Evolutionary conservation across 2,329 filamentous ascomycete genomes (phyloP).

Genomic region (Aspergillus pseudoterreus): DNA sequence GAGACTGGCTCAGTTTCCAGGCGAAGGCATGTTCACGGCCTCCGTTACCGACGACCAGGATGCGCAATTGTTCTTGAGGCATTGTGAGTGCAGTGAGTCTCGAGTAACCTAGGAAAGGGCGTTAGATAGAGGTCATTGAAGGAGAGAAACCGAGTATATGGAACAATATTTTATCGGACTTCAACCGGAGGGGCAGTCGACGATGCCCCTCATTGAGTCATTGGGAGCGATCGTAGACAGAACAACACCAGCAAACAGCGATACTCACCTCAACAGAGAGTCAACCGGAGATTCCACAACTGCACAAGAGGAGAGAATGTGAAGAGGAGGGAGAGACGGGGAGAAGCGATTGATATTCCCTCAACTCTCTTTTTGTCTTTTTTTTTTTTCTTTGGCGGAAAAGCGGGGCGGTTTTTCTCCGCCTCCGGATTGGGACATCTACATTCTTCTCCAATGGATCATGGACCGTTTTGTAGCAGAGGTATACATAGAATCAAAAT

Average conservation of each 20-base stretch:
- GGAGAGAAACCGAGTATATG: no score
- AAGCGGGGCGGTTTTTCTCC: conserved; percentile 16
- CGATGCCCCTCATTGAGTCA: background rate
- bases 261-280: conserved; percentile 17
- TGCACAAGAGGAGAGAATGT: background rate
- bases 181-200: background rate
- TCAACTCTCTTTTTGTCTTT: conserved; percentile 1
- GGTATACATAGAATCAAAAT: no score
- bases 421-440: conserved; percentile 16
- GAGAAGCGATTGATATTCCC: background rate
- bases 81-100: conserved; percentile 23
- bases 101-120: conserved; percentile 12
- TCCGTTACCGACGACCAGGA: conserved; percentile 89
- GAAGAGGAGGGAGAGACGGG: background rate
- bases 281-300: conserved; percentile 10
- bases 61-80: conserved; percentile 53
- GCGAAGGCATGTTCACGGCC: conserved; percentile 92
- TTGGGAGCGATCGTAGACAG: background rate
- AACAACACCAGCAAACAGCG: background rate
- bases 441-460: background rate
- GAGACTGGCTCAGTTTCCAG: conserved; percentile 87
- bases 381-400: conserved; percentile 10
- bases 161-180: background rate
- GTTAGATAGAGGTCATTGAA: background rate
- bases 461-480: no score